Evolutionary conservation across 345 rosid genomes (phyloP).

Genomic region (Ceriops zippeliana): DNA sequence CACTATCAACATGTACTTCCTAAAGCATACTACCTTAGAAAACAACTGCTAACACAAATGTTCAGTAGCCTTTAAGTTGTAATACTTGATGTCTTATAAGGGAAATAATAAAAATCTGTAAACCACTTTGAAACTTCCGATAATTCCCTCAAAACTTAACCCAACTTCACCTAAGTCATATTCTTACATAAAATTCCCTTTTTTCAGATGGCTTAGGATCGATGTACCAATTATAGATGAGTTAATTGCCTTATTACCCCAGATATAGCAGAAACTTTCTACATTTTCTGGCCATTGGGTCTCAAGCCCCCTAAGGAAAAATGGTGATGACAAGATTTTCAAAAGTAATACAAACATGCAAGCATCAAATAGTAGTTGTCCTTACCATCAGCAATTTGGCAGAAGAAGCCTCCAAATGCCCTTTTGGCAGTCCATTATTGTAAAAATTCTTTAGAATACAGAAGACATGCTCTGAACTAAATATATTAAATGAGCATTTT

Average conservation of each 20-base stretch:
- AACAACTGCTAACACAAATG: not conserved
- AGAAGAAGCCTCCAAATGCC: conserved; percentile 44
- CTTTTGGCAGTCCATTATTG: conserved; percentile 29
- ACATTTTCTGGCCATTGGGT: not conserved
- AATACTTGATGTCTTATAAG: not conserved
- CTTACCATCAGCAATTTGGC: conserved; percentile 74
- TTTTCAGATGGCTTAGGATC: not conserved
- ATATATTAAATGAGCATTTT: conserved; percentile 69
- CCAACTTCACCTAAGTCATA: not conserved
- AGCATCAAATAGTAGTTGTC: conserved; percentile 9
- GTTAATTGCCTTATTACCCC: not conserved
- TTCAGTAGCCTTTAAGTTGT: not conserved
- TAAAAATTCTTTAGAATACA: conserved; percentile 57
- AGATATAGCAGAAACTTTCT: not conserved
- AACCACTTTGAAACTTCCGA: not conserved
- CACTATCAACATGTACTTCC: not conserved
- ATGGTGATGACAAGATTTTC: not conserved
- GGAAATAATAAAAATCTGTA: too few species aligned
- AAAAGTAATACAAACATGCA: not conserved
- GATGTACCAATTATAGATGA: not conserved
- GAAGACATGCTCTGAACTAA: conserved; percentile 58
- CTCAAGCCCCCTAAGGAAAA: not conserved
- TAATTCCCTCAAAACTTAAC: not conserved
- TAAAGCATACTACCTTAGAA: not conserved
- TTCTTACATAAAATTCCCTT: too few species aligned